A percentile compares a stretch with the other conserved stretches of the same genome.
phyloP scores from a whole-genome alignment of 2,329 filamentous ascomycete genomes.

The Lasiodiplodia sp. region DNA sequence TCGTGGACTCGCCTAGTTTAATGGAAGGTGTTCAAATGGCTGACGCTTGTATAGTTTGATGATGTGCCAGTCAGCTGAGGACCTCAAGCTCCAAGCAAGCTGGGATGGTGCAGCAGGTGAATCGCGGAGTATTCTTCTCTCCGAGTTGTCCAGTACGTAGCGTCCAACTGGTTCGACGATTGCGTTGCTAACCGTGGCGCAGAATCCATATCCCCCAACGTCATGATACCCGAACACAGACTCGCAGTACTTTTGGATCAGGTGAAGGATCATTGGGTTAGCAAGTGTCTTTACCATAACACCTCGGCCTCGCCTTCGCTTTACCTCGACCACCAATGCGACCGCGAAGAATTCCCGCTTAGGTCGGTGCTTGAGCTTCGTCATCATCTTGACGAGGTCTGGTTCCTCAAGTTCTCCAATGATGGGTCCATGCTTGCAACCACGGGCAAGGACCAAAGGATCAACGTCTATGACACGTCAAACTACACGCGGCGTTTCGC shows the following conservation, averaged over 20 bases:
- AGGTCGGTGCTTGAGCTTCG: conserved; percentile 73
- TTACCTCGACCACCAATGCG: conserved; percentile 87
- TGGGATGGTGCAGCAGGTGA: conserved; percentile 84
- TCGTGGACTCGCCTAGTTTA: neutral
- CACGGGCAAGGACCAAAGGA: conserved; percentile 75
- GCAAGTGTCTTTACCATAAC: conserved; percentile 88
- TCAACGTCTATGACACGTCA: conserved; percentile 82
- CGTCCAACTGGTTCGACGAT: neutral
- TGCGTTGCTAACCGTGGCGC: conserved; percentile 31
- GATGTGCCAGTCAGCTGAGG: conserved; percentile 83
- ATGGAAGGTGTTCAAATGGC: conserved; percentile 9
- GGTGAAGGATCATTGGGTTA: conserved; percentile 83
- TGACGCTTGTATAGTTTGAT: conserved; percentile 67
- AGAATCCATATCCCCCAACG: conserved; percentile 92
- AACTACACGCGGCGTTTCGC: conserved; percentile 70
- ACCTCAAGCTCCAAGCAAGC: conserved; percentile 76
- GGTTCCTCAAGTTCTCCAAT: conserved; percentile 90
- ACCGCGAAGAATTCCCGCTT: conserved; percentile 79
- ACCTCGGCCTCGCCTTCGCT: conserved; percentile 79
- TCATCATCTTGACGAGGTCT: conserved; percentile 82
- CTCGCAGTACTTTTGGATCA: conserved; percentile 82
- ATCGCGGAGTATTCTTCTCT: conserved; percentile 78
- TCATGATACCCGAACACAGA: conserved; percentile 95
- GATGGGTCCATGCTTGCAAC: conserved; percentile 84
- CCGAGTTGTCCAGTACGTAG: conserved; percentile 79